These are phyloP conservation scores for Isochrysis galbana DNA, from an alignment of 78 protist genomes.

Conservation along the genomic window DNA sequence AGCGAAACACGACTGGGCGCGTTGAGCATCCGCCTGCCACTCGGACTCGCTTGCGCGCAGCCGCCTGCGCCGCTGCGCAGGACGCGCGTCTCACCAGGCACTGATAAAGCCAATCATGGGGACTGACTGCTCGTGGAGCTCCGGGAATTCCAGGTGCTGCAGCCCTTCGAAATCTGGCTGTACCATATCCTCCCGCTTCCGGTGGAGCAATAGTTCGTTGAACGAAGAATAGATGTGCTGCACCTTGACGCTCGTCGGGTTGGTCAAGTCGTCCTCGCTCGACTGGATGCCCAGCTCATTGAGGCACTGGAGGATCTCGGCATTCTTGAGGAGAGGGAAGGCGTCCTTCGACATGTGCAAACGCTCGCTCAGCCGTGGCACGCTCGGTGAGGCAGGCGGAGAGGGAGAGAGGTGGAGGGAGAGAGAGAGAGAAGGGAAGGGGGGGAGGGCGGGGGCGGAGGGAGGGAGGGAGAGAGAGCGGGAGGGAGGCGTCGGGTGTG, in stretches of 20 bases:
- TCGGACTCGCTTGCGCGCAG: not conserved
- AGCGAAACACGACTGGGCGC: too few species aligned
- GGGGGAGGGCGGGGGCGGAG: too few species aligned
- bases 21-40: too few species aligned
- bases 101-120: not conserved
- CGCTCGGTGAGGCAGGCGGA: too few species aligned
- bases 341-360: not conserved
- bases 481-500: too few species aligned
- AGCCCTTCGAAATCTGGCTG: not conserved
- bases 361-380: too few species aligned
- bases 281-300: not conserved
- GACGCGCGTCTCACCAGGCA: not conserved
- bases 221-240: not conserved
- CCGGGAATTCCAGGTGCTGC: not conserved
- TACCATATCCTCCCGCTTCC: not conserved
- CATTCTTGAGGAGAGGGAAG: not conserved
- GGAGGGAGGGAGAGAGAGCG: too few species aligned
- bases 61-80: not conserved
- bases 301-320: not conserved
- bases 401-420: too few species aligned
- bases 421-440: too few species aligned
- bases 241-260: not conserved
- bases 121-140: conserved; percentile 28
- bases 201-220: not conserved
- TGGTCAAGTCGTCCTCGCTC: not conserved